Conservation (phyloP, 2,329 filamentous ascomycete genomes). For the Trichoderma sp. region DNA sequence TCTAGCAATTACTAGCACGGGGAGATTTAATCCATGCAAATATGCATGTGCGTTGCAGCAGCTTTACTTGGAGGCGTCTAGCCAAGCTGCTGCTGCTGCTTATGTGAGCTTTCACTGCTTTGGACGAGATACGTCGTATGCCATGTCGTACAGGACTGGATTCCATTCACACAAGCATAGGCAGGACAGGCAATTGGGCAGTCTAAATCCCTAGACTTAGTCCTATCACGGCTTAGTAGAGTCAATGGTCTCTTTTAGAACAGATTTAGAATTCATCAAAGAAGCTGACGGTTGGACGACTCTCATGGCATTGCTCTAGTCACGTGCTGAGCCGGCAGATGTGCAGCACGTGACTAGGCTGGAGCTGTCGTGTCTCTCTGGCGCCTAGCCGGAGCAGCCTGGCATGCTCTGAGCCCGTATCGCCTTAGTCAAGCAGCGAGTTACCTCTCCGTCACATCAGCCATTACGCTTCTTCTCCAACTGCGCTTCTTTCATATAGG, state of each 20-base stretch:
- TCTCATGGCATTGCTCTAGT: not conserved
- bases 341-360: constrained; percentile 36
- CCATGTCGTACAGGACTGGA: not conserved
- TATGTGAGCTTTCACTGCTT: not conserved
- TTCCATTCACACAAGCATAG: not conserved
- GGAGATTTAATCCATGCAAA: not conserved
- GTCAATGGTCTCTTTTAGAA: not conserved
- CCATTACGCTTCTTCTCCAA: constrained; percentile 18
- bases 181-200: not conserved
- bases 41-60: not conserved
- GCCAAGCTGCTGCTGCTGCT: not conserved
- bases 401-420: constrained; percentile 31
- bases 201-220: not conserved
- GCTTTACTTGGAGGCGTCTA: not conserved
- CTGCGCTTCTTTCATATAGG: not conserved
- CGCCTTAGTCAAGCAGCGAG: constrained; percentile 23
- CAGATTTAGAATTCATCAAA: not conserved
- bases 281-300: not conserved
- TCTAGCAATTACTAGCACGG: not conserved
- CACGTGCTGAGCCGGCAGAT: constrained; percentile 8
- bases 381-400: constrained; percentile 42
- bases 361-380: constrained; percentile 50
- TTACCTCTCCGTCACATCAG: constrained; percentile 19
- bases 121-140: not conserved
- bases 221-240: not conserved